Evolutionary conservation across 345 rosid genomes (phyloP).

Genomic region (Eucalyptus cloeziana): DNA sequence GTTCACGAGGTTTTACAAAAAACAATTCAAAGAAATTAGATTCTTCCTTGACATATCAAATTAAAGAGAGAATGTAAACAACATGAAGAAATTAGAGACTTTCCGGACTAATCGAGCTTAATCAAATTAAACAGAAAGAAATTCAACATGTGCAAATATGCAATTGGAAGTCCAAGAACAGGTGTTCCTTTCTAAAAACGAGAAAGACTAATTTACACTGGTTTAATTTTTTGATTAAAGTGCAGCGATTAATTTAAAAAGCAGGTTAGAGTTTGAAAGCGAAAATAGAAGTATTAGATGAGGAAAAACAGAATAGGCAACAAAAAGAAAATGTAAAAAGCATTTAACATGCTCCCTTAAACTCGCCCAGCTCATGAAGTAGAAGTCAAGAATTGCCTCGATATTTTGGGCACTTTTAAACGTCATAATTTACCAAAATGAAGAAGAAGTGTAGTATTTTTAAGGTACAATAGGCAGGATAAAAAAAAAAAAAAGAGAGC

Average conservation of each 20-base stretch:
- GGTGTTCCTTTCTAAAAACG: not conserved
- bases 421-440: not conserved
- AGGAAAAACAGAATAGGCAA: not conserved
- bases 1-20: too few relatives aligned
- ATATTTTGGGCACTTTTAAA: not conserved
- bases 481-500: too few relatives aligned
- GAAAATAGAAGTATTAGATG: not conserved
- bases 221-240: not conserved
- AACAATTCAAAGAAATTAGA: not conserved
- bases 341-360: not conserved
- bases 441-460: not conserved
- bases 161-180: not conserved
- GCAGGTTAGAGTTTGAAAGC: not conserved
- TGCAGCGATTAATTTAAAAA: not conserved
- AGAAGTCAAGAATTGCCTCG: rapidly evolving
- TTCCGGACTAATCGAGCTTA: not conserved
- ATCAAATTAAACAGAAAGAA: not conserved
- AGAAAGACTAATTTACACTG: not conserved
- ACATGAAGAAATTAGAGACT: not conserved
- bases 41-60: not conserved
- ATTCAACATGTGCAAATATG: not conserved
- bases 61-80: not conserved
- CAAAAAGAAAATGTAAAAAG: not conserved
- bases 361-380: not conserved
- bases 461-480: not conserved